Evolutionary conservation across 495 filamentous ascomycete genomes (phyloP), one percentile per base, ranked within the genome.

Genomic region (Acidomyces sp.): DNA sequence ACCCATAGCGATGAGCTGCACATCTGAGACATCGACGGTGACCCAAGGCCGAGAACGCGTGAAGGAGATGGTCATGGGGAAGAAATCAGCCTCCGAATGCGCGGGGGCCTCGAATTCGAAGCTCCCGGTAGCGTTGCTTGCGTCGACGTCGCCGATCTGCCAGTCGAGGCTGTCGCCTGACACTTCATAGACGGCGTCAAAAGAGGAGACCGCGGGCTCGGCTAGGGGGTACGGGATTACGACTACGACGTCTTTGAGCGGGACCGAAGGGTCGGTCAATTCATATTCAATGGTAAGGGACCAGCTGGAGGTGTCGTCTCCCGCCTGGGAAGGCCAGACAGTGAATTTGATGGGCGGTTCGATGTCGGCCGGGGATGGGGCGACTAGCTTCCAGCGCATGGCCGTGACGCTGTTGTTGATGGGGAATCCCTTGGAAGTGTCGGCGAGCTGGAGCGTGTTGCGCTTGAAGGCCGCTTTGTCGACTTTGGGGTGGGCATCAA

Each of bases 91-190:
- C 59, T 94, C 88, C 39, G 75, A 74, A 34, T 77, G 75, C 21
- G 83, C 84, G 52, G 80, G 75, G 12, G 85, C 82, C 62, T 95
- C 88, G 45, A 95, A 94, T 56, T 95, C 88, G 52, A 96, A 96
- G 22, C 78, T 76, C 15, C 88, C 88, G 18, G 70, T 82, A 1
- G 77, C 57, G 55, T 92, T 92, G 17, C 73, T 75, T 43, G 85
- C 80, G 52, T 82, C 78, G 33, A 96, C 75, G 16, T 70, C 70
- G 47, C 86, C 85, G 47, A 96, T 78, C 34, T 75, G 80, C 88
- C 88, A 96, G 54, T 95, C 88, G 26, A 96, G 57, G 52, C 77
- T 86, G 58, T 95, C 88, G 2, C 90, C 90, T 4, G 82, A 78
- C 13, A 95, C 86, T 58, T 96, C 90, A 49, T 96, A 96, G 12